Percentiles rank a stretch among this genome's conserved stretches.
These are phyloP conservation scores for Crotalaria pallida DNA, from an alignment of 306 rosid genomes.

Conservation along the genomic window DNA sequence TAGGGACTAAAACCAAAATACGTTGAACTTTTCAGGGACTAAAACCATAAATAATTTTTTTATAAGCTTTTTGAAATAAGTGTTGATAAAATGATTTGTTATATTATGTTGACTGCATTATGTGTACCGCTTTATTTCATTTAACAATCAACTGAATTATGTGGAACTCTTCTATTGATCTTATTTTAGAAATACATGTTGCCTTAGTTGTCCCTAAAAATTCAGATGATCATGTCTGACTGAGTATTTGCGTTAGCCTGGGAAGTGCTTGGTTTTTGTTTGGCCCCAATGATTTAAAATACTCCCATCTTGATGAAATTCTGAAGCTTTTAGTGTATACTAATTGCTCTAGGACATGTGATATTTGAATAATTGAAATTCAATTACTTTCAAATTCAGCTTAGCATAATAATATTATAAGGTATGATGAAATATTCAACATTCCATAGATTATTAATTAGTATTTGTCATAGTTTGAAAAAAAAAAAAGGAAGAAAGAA, in stretches of 20 bases:
- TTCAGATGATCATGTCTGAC: background rate
- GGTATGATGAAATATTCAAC: background rate
- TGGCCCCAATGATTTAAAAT: background rate
- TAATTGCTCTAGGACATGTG: slow-evolving; percentile 2
- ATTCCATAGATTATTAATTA: background rate
- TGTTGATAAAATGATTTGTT: background rate
- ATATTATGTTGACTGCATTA: no score
- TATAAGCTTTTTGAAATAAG: no score
- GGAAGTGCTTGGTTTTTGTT: background rate
- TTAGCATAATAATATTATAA: background rate
- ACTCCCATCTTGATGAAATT: background rate
- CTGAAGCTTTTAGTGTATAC: background rate
- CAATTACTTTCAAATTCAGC: background rate
- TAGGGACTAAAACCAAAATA: no score
- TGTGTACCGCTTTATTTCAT: background rate
- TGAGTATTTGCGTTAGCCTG: no score
- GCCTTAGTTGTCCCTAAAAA: background rate
- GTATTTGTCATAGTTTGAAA: no score
- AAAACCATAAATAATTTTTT: no score
- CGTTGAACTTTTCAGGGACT: no score
- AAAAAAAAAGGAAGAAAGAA: no score
- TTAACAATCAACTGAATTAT: background rate
- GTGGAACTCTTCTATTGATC: background rate
- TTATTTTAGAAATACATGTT: background rate
- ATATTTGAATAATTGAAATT: background rate